Conservation (phyloP, 2,329 filamentous ascomycete genomes). For the Hirsutella minnesotensis region DNA sequence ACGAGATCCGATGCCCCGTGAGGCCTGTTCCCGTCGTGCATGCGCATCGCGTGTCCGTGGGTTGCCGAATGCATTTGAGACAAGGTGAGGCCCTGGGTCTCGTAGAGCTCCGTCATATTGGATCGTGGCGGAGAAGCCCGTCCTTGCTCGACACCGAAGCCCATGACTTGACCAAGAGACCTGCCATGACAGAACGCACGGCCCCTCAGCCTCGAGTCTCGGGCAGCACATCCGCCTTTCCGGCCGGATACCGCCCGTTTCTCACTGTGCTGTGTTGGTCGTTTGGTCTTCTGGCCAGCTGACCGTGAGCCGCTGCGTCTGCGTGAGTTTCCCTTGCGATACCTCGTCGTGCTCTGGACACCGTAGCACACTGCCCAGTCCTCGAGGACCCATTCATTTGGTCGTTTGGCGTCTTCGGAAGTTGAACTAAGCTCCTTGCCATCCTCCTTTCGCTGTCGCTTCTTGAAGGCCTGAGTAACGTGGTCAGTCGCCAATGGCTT, state of each 20-base stretch:
- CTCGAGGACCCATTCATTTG: constrained; percentile 66
- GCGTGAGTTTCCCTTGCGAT: constrained; percentile 41
- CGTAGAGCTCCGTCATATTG: constrained; percentile 11
- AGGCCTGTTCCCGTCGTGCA: background rate
- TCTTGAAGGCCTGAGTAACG: constrained; percentile 27
- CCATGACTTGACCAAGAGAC: constrained; percentile 4
- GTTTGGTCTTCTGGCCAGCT: constrained; percentile 8
- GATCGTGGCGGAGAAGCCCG: constrained; percentile 8
- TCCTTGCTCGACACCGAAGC: constrained; percentile 1
- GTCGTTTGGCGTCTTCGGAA: constrained; percentile 42
- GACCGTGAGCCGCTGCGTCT: constrained; percentile 10
- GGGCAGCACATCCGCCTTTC: constrained; percentile 21
- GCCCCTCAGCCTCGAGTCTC: constrained; percentile 13
- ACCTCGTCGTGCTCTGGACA: constrained; percentile 77
- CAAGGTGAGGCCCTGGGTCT: constrained; percentile 10
- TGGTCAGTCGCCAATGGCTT: background rate
- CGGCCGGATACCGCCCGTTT: constrained; percentile 19
- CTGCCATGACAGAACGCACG: constrained; percentile 10
- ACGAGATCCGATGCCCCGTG: background rate
- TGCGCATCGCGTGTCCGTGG: background rate
- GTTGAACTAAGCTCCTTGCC: constrained; percentile 2
- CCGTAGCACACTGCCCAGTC: constrained; percentile 56
- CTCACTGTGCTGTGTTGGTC: constrained; percentile 14
- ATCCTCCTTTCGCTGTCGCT: constrained; percentile 18
- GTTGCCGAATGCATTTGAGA: constrained; percentile 9